Evolutionary conservation across 495 filamentous ascomycete genomes (phyloP), one percentile per base, ranked within the genome.

Genomic region (Lentithecium fluviatile): DNA sequence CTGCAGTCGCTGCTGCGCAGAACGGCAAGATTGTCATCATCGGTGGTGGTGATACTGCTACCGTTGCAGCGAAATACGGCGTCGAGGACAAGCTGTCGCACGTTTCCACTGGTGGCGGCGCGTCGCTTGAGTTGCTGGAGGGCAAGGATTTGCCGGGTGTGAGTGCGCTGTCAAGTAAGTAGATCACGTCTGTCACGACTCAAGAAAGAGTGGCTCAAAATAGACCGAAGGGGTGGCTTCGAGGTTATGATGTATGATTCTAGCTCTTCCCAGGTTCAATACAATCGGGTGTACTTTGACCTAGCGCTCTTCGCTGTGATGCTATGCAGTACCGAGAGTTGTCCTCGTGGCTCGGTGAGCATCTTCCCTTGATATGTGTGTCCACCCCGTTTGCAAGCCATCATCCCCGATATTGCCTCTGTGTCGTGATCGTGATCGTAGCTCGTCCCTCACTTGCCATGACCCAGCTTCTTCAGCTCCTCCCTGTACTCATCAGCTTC

Each of bases 121-220:
- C 94, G 62, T 94, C 88, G 59, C 81, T 99, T 58, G 95, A 97
- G 80, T 80, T 99, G 62, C 81, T 99, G 56, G 94, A 99, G 82
- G 94, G 95, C 74, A 97, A 97, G 82, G 94, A 89, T 45, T 78
- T 99, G 65, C 95, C 95, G 45, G 94, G 95, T 80, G 92, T 99
- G 56, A 78, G 83, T 67, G 92, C 93, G 71, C 85, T 99, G 79
- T 96, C 90, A 77, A 91, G 88, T 89, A 90, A 88, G 87, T 85
- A 79, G 63, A 66, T 62, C 43, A 37, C 60, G 58, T 29, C 29
- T 55, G 15, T 26, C 29, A 36, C 24, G 48, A 45, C n/a, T 37
- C 29, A 21, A 42, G n/a, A 24, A 52, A 21, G 26, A 32, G 10
- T 32, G 45, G 54, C 61, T 62, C 42, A 58, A 70, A 50, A 67